These are phyloP conservation scores for Ascoidea tarda DNA, from an alignment of 805 yeast species.

Conservation along the genomic window DNA sequence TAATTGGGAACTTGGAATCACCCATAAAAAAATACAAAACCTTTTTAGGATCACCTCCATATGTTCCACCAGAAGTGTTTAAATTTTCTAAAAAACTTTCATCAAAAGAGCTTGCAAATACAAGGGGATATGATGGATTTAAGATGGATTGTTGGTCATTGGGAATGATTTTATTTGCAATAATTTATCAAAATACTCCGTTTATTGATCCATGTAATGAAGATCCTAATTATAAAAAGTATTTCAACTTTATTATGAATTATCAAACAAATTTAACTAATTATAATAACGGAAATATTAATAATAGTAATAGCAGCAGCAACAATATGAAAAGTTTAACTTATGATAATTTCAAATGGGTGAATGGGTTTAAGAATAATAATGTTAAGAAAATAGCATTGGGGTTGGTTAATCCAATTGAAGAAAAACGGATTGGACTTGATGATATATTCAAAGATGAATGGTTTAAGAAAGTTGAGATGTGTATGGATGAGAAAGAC, in stretches of 20 bases:
- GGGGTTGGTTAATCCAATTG: constrained; percentile 57
- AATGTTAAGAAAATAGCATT: constrained; percentile 61
- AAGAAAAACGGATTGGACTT: constrained; percentile 37
- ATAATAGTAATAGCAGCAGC: constrained; percentile 13
- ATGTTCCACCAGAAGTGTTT: constrained; percentile 68
- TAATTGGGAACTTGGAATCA: constrained; percentile 32
- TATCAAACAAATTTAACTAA: constrained; percentile 32
- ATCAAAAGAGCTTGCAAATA: constrained; percentile 2
- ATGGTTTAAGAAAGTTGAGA: constrained; percentile 45
- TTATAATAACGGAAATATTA: constrained; percentile 55
- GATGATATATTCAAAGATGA: constrained; percentile 43
- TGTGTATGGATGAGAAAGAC: constrained; percentile 41
- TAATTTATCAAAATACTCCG: constrained; percentile 46
- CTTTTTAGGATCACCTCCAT: constrained; percentile 70
- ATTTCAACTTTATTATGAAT: constrained; percentile 30
- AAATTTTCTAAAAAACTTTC: constrained; percentile 22
- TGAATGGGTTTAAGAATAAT: constrained; percentile 39
- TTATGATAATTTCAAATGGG: constrained; percentile 44
- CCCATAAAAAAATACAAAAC: constrained; percentile 23
- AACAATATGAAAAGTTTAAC: too few relatives aligned
- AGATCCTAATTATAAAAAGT: constrained; percentile 43
- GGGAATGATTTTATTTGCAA: constrained; percentile 52
- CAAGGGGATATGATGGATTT: constrained; percentile 41
- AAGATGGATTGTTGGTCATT: constrained; percentile 62
- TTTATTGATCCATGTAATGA: constrained; percentile 33